These are phyloP conservation scores for Alternaria sp. DNA, from an alignment of 2,329 filamentous ascomycete genomes.

Conservation along the genomic window DNA sequence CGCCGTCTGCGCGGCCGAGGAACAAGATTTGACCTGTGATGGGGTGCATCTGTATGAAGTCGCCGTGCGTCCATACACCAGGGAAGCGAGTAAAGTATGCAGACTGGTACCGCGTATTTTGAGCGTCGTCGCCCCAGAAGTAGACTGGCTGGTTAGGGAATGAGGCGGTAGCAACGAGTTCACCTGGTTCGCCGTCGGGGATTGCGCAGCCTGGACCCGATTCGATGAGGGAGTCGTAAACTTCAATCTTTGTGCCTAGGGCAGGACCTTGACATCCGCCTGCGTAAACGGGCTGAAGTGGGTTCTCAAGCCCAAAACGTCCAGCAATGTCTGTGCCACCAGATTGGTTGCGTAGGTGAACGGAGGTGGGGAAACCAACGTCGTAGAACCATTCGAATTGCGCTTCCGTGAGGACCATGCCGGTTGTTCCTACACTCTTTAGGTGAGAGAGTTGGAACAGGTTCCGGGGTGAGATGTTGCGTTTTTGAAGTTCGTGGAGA, in stretches of 20 bases:
- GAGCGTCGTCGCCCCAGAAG: conserved; percentile 56
- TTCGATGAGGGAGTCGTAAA: conserved; percentile 66
- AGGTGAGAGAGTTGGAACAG: conserved; percentile 70
- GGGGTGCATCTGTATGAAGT: conserved; percentile 78
- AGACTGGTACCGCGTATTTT: conserved; percentile 55
- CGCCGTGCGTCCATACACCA: conserved; percentile 82
- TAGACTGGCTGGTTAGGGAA: conserved; percentile 78
- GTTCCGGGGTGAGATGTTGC: conserved; percentile 68
- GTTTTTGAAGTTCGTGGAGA: conserved; percentile 75
- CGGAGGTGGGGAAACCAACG: conserved; percentile 70
- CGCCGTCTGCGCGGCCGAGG: conserved; percentile 77
- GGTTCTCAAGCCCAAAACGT: conserved; percentile 72
- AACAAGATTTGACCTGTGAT: conserved; percentile 71
- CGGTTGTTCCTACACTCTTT: conserved; percentile 72
- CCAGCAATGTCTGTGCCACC: conserved; percentile 80
- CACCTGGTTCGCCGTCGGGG: conserved; percentile 73
- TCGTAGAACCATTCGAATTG: conserved; percentile 85
- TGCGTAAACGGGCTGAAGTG: conserved; percentile 71
- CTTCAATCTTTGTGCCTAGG: conserved; percentile 64
- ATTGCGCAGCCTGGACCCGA: conserved; percentile 61
- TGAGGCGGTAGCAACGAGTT: conserved; percentile 73
- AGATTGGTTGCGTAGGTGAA: conserved; percentile 77
- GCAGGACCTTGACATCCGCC: conserved; percentile 65
- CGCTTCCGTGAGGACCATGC: conserved; percentile 81
- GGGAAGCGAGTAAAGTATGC: conserved; percentile 59